These are phyloP conservation scores for Russula vinacea DNA, from an alignment of 768 basidiomycete genomes.

Conservation along the genomic window DNA sequence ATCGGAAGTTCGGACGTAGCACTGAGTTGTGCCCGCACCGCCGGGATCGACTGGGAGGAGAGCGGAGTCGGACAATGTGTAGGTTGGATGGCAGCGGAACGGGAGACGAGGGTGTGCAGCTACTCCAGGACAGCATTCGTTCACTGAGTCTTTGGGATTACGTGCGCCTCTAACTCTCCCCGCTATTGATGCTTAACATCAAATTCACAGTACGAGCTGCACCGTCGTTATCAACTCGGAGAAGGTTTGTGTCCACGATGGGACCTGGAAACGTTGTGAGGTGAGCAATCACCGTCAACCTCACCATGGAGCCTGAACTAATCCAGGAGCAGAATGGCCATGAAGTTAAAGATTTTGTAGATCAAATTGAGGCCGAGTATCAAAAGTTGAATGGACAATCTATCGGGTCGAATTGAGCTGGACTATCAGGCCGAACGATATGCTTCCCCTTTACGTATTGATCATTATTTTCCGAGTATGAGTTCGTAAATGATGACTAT, in stretches of 20 bases:
- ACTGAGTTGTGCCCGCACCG: slow-evolving; percentile 58
- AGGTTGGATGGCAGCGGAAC: slow-evolving; percentile 61
- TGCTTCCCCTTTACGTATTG: slow-evolving; percentile 9
- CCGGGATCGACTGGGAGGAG: slow-evolving; percentile 65
- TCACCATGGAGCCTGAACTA: slow-evolving; percentile 5
- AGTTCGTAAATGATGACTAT: slow-evolving; percentile 85
- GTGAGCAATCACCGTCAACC: slow-evolving; percentile 40
- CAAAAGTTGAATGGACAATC: slow-evolving; percentile 50
- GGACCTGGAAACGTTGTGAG: slow-evolving; percentile 75
- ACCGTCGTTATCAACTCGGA: slow-evolving; percentile 73
- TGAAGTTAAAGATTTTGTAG: slow-evolving; percentile 65
- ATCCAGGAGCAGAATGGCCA: slow-evolving; percentile 61
- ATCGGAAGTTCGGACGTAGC: slow-evolving; percentile 69
- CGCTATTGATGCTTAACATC: slow-evolving; percentile 17
- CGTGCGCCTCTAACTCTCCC: slow-evolving; percentile 41
- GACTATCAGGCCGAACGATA: neutral
- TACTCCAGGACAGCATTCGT: slow-evolving; percentile 60
- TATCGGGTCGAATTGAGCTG: neutral
- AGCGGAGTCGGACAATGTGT: slow-evolving; percentile 57
- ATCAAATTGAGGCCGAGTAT: slow-evolving; percentile 74
- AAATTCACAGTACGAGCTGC: slow-evolving; percentile 67
- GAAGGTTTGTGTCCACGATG: slow-evolving; percentile 73
- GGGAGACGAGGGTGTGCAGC: slow-evolving; percentile 57
- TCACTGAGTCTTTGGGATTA: slow-evolving; percentile 48
- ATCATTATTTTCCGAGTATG: slow-evolving; percentile 51